Conservation (phyloP, 1,139 yeast species). For the Chernovozyma sophiae-reginae region DNA sequence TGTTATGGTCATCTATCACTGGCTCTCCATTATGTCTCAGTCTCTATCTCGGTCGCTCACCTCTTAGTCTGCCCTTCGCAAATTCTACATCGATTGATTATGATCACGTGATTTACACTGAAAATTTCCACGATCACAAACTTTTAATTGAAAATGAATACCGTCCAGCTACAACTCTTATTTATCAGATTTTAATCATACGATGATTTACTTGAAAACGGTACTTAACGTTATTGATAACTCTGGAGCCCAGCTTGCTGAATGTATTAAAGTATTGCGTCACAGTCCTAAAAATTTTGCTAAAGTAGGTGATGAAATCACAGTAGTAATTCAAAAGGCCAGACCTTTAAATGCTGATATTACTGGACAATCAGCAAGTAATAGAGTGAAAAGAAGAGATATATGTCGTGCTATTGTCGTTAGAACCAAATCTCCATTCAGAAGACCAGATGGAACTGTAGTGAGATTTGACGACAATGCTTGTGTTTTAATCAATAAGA, state of each 20-base stretch:
- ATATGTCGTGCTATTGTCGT: conserved; percentile 94
- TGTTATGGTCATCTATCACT: no score
- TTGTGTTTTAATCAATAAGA: conserved; percentile 88
- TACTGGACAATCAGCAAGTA: conserved; percentile 66
- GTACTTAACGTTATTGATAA: conserved; percentile 87
- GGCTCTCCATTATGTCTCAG: no score
- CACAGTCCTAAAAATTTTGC: conserved; percentile 86
- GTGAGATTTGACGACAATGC: conserved; percentile 94
- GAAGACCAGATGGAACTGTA: conserved; percentile 83
- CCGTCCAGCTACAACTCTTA: no score
- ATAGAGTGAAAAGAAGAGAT: conserved; percentile 91
- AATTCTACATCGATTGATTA: neutral
- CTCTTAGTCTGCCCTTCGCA: neutral
- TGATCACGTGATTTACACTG: neutral
- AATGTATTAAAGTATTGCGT: conserved; percentile 91
- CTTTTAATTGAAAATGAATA: no score
- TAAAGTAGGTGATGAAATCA: conserved; percentile 84
- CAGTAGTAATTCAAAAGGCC: conserved; percentile 92
- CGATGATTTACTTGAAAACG: conserved; percentile 85
- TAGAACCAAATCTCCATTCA: conserved; percentile 82
- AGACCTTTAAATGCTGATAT: conserved; percentile 61
- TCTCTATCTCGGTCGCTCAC: no score
- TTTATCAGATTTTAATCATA: neutral
- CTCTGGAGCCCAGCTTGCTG: conserved; percentile 93
- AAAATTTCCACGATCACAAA: neutral